Conservation (phyloP, 805 yeast species). For the Candida ficus region DNA sequence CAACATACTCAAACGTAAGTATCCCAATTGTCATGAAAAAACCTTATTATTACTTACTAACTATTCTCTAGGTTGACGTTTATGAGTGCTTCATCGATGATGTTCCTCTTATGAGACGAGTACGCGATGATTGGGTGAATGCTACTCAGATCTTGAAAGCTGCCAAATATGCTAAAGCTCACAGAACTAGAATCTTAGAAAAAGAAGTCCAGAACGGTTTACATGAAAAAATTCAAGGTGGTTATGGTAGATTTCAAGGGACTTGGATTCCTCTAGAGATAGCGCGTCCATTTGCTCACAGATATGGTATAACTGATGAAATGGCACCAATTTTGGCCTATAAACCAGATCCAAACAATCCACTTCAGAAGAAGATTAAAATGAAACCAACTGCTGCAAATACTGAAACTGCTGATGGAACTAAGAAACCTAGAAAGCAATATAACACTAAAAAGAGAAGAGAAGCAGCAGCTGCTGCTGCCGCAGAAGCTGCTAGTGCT, state of each 20-base stretch:
- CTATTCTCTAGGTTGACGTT: slow-evolving; percentile 20
- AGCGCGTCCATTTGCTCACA: slow-evolving; percentile 53
- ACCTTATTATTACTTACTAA: slow-evolving; percentile 1
- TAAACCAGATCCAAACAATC: slow-evolving; percentile 41
- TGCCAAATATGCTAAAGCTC: slow-evolving; percentile 74
- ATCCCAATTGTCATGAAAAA: not conserved
- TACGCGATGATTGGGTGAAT: slow-evolving; percentile 89
- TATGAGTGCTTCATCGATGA: slow-evolving; percentile 25
- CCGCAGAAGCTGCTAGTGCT: slow-evolving; percentile 6
- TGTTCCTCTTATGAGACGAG: slow-evolving; percentile 67
- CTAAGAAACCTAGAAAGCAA: slow-evolving; percentile 20
- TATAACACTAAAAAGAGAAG: slow-evolving; percentile 22
- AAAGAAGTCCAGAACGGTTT: slow-evolving; percentile 62
- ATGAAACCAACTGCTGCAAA: slow-evolving; percentile 9
- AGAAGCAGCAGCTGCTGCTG: slow-evolving; percentile 24
- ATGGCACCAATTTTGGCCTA: slow-evolving; percentile 51
- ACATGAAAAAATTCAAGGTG: slow-evolving; percentile 81
- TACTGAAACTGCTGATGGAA: slow-evolving; percentile 9
- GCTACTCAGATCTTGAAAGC: slow-evolving; percentile 79
- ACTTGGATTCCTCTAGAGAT: slow-evolving; percentile 76
- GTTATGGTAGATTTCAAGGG: slow-evolving; percentile 81
- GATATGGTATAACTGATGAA: slow-evolving; percentile 45
- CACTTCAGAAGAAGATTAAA: slow-evolving; percentile 37
- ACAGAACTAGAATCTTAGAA: slow-evolving; percentile 70
- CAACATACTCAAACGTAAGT: slow-evolving; percentile 26